phyloP scores from a whole-genome alignment of 1,284 basidiomycete species.

The Pseudozyma thailandica region DNA sequence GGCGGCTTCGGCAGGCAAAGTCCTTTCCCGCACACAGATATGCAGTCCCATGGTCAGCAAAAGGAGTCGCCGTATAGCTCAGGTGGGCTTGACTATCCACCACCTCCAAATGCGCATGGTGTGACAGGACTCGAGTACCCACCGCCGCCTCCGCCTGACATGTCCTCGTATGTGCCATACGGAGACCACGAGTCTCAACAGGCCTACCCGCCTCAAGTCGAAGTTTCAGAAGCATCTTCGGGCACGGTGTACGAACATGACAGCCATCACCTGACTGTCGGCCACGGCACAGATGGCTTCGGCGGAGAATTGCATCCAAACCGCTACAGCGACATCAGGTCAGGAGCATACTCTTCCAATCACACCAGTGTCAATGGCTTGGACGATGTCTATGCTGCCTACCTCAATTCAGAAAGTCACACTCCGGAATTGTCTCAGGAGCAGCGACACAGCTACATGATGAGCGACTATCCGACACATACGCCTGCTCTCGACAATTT shows the following conservation, averaged over 20 bases:
- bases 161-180: constrained; percentile 41
- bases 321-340: constrained; percentile 31
- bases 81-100: constrained; percentile 46
- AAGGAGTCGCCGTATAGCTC: constrained; percentile 23
- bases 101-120: constrained; percentile 34
- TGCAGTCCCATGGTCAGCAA: background rate
- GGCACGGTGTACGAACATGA: constrained; percentile 8
- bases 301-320: constrained; percentile 34
- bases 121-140: constrained; percentile 47
- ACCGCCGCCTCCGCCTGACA: constrained; percentile 31
- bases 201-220: constrained; percentile 9
- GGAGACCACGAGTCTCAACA: constrained; percentile 11
- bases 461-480: constrained; percentile 33
- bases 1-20: constrained; percentile 13
- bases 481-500: background rate
- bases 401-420: constrained; percentile 31
- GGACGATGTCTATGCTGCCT: constrained; percentile 52
- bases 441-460: constrained; percentile 46
- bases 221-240: constrained; percentile 19
- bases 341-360: constrained; percentile 20
- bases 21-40: constrained; percentile 9
- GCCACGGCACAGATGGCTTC: constrained; percentile 41
- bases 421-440: constrained; percentile 31
- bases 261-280: constrained; percentile 19
- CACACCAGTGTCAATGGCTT: constrained; percentile 20